Evolutionary conservation across 306 rosid species (phyloP).

Genomic region (Cyamopsis tetragonoloba): DNA sequence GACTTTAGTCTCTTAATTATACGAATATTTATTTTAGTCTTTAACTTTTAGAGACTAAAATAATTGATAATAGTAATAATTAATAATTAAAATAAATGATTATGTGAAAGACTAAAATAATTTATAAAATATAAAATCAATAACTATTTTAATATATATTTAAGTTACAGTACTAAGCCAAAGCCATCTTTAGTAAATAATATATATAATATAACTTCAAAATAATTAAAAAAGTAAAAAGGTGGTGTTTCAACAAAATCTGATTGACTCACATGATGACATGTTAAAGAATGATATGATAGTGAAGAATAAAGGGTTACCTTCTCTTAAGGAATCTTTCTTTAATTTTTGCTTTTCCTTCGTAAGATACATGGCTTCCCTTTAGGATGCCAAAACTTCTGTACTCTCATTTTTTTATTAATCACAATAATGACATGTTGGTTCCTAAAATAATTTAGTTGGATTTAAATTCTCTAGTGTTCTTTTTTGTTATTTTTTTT

Average conservation of each 20-base stretch:
- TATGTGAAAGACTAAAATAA: no score
- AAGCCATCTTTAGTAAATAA: slow-evolving; percentile 15
- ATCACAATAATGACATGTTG: slow-evolving; percentile 21
- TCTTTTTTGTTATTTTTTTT: no score
- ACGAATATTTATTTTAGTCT: no score
- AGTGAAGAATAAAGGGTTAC: slow-evolving; percentile 46
- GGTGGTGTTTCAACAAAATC: slow-evolving; percentile 17
- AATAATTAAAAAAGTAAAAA: background rate
- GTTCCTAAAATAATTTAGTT: slow-evolving; percentile 33
- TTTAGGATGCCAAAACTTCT: slow-evolving; percentile 27
- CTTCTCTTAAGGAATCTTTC: slow-evolving; percentile 46
- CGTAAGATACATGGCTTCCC: slow-evolving; percentile 33
- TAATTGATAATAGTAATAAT: no score
- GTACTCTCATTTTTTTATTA: background rate
- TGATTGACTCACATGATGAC: slow-evolving; percentile 29
- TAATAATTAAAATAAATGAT: no score
- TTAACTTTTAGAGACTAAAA: no score
- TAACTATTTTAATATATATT: no score
- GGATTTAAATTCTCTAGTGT: no score
- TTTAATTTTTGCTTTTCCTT: slow-evolving; percentile 45
- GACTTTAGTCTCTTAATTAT: no score
- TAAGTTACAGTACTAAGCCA: slow-evolving; percentile 9
- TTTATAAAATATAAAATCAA: no score
- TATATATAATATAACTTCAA: background rate
- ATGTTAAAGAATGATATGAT: slow-evolving; percentile 12